phyloP scores from a whole-genome alignment of 768 basidiomycete genomes.

The Russula earlei region DNA sequence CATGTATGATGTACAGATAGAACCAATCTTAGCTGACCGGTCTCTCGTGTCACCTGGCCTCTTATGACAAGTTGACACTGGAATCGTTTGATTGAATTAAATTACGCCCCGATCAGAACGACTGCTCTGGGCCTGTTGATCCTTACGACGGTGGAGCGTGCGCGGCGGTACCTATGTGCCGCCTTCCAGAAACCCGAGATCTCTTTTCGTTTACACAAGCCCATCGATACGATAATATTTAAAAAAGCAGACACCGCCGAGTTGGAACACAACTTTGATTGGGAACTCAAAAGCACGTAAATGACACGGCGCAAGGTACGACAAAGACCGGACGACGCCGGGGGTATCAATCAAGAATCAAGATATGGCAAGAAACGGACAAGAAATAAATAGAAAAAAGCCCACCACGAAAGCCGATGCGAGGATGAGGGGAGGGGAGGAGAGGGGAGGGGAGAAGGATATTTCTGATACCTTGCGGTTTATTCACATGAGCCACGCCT shows the following conservation, averaged over 20 bases:
- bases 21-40: constrained; percentile 2
- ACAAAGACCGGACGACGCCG: too few species aligned
- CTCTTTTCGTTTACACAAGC: background rate
- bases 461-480: background rate
- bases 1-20: constrained; percentile 15
- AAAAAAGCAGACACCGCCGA: background rate
- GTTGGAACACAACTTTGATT: background rate
- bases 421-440: background rate
- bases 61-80: background rate
- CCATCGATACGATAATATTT: too few species aligned
- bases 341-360: background rate
- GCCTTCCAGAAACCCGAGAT: background rate
- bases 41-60: background rate
- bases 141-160: background rate
- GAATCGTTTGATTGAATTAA: background rate
- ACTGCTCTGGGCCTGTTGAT: background rate
- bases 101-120: background rate
- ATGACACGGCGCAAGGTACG: background rate
- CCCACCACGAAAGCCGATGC: background rate
- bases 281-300: background rate
- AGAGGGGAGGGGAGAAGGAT: background rate
- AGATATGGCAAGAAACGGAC: background rate
- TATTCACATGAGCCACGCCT: background rate
- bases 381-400: background rate
- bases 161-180: too few species aligned